A percentile compares a stretch with the other conserved stretches of the same genome.
Evolutionary conservation across 164 flowering plant species (phyloP).

Genomic region (Vitis riparia): DNA sequence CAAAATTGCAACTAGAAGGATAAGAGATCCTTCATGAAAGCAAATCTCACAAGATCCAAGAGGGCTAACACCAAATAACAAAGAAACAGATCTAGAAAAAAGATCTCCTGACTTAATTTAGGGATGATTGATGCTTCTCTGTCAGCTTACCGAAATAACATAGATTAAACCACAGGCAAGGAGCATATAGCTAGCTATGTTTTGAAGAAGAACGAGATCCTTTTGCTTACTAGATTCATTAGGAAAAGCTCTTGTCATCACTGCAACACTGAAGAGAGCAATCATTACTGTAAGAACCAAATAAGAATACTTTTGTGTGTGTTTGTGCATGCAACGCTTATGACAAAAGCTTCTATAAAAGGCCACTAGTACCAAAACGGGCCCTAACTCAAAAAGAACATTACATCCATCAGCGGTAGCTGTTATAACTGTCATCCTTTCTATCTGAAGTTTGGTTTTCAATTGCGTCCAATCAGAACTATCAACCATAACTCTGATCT

Average conservation of each 20-base stretch:
- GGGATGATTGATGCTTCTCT: not conserved
- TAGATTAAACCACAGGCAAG: conserved; percentile 80
- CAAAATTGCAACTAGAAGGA: too few relatives aligned
- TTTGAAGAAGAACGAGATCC: conserved; percentile 69
- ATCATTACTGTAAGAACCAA: not conserved
- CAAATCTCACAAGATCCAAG: too few relatives aligned
- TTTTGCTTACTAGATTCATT: conserved; percentile 31
- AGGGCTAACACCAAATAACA: too few relatives aligned
- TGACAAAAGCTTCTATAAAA: not conserved
- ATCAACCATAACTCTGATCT: too few relatives aligned
- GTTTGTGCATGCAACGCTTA: not conserved
- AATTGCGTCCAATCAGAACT: not conserved
- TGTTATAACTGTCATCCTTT: not conserved
- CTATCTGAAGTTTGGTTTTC: not conserved
- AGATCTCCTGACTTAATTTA: not conserved
- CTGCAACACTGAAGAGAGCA: conserved; percentile 71
- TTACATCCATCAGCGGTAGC: too few relatives aligned
- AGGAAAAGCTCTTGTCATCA: conserved; percentile 96
- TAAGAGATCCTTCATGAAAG: too few relatives aligned
- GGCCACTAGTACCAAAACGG: not conserved
- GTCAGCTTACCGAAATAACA: conserved; percentile 55
- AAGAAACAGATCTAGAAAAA: not conserved
- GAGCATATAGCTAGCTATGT: conserved; percentile 84
- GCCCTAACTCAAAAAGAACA: not conserved
- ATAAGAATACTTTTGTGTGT: not conserved